Conservation (phyloP, 306 rosid genomes). For the Lathyrus tuberosus region DNA sequence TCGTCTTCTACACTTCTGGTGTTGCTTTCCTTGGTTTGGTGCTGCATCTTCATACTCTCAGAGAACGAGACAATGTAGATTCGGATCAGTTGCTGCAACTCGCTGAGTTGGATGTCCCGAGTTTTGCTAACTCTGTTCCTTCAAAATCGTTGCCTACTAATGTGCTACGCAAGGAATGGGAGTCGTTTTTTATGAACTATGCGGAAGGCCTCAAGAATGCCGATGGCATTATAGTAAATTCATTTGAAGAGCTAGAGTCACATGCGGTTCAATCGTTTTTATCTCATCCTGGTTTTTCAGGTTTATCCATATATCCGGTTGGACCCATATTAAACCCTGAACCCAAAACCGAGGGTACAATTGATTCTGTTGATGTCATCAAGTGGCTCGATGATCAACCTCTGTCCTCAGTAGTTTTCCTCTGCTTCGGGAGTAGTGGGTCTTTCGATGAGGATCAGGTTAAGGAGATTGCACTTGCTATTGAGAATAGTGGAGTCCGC, state of each 20-base stretch:
- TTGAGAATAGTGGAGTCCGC: constrained; percentile 33
- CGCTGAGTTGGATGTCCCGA: constrained; percentile 28
- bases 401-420: constrained; percentile 3
- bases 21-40: constrained; percentile 39
- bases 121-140: constrained; percentile 46
- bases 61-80: constrained; percentile 29
- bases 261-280: constrained; percentile 38
- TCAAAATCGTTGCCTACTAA: constrained; percentile 18
- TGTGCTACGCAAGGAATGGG: constrained; percentile 4
- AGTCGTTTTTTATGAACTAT: neutral
- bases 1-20: constrained; percentile 51
- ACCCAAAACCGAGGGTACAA: neutral
- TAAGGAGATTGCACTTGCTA: constrained; percentile 36
- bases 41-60: constrained; percentile 45
- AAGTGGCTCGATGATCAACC: constrained; percentile 5
- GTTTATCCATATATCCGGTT: constrained; percentile 47
- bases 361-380: neutral
- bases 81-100: constrained; percentile 1
- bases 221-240: constrained; percentile 54
- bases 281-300: neutral
- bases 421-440: constrained; percentile 46
- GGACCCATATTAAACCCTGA: constrained; percentile 53
- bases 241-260: constrained; percentile 51
- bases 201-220: constrained; percentile 15
- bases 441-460: constrained; percentile 25